Conservation (phyloP, 768 basidiomycete species). For the Mycena galericulata region DNA sequence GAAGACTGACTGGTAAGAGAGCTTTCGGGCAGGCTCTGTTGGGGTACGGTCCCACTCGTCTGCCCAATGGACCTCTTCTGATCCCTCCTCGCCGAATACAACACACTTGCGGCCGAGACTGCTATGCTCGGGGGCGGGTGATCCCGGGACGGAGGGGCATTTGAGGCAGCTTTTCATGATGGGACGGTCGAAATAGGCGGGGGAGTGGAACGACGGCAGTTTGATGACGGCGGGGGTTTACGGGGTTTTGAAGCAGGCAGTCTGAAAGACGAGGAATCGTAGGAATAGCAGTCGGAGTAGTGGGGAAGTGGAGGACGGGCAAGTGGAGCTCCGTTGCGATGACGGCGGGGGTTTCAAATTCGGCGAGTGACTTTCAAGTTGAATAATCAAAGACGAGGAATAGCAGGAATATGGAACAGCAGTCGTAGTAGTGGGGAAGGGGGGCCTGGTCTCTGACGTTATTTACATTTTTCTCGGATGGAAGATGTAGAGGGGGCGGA, state of each 20-base stretch:
- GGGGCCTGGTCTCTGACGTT: background rate
- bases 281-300: background rate
- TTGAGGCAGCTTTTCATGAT: conserved; percentile 56
- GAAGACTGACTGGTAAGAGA: conserved; percentile 75
- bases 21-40: conserved; percentile 67
- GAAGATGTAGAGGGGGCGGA: background rate
- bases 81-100: conserved; percentile 65
- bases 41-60: conserved; percentile 89
- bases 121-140: conserved; percentile 29
- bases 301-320: background rate
- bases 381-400: background rate
- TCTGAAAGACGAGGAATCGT: background rate
- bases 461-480: background rate
- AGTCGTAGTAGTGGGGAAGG: background rate
- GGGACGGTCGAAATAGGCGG: background rate
- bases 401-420: background rate
- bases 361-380: background rate
- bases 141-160: conserved; percentile 40
- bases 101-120: conserved; percentile 63
- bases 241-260: no score
- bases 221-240: no score
- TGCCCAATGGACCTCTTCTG: conserved; percentile 71
- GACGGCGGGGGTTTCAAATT: background rate
- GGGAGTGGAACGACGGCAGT: no score
- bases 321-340: background rate